Percentiles rank a stretch among this genome's conserved stretches.
These are phyloP conservation scores for Alliaria petiolata DNA, from an alignment of 345 rosid species.

Conservation along the genomic window DNA sequence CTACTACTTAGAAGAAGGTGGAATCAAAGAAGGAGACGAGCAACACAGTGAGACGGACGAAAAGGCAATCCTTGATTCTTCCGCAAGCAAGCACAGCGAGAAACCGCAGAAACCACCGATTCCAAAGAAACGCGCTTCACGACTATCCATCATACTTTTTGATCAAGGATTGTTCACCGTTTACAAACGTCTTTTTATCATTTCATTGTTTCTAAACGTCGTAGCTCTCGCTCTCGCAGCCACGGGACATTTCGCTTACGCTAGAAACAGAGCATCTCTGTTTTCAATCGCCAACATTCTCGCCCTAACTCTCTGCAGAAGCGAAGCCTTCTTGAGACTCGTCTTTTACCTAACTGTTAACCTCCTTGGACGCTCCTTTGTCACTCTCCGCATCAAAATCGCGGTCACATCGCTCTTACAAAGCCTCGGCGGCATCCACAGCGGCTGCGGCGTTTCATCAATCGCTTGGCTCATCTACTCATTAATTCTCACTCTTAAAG, in stretches of 20 bases:
- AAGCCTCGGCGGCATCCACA: slow-evolving; percentile 75
- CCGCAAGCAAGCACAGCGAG: slow-evolving; percentile 33
- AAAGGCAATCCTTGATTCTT: slow-evolving; percentile 24
- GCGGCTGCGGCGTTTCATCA: slow-evolving; percentile 74
- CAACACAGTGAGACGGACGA: slow-evolving; percentile 16
- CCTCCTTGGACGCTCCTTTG: slow-evolving; percentile 51
- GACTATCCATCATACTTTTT: slow-evolving; percentile 62
- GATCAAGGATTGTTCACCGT: slow-evolving; percentile 82
- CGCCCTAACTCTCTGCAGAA: slow-evolving; percentile 64
- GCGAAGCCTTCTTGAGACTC: slow-evolving; percentile 64
- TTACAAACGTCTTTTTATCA: slow-evolving; percentile 64
- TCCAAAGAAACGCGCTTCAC: slow-evolving; percentile 48
- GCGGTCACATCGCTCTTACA: slow-evolving; percentile 68
- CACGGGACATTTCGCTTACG: slow-evolving; percentile 58
- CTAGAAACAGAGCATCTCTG: slow-evolving; percentile 57
- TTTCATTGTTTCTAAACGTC: slow-evolving; percentile 47
- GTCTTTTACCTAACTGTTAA: slow-evolving; percentile 59
- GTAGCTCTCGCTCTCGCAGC: slow-evolving; percentile 53
- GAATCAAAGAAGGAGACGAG: slow-evolving; percentile 21
- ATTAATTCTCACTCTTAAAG: slow-evolving; percentile 54
- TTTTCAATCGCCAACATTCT: slow-evolving; percentile 70
- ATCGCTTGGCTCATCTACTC: slow-evolving; percentile 67
- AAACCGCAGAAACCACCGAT: slow-evolving; percentile 37
- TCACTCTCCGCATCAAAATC: slow-evolving; percentile 55
- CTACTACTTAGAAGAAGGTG: slow-evolving; percentile 45